phyloP scores from a whole-genome alignment of 2,329 filamentous ascomycete species.

The Triangularia setosa region DNA sequence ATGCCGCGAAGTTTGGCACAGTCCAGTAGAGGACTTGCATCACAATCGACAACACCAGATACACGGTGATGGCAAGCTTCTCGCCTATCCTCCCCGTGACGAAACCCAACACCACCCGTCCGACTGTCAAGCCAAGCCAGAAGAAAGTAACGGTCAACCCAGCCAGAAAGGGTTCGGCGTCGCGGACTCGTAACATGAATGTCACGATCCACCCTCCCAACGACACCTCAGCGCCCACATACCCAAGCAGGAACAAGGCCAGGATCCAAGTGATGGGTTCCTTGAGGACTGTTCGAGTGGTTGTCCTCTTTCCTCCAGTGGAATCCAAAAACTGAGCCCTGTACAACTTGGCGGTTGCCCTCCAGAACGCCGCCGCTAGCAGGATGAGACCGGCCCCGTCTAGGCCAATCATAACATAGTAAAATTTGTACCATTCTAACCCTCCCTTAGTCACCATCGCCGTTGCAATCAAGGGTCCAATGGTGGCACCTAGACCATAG shows the following conservation, averaged over 20 bases:
- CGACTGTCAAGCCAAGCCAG: slow-evolving; percentile 77
- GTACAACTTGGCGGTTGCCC: slow-evolving; percentile 54
- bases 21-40: slow-evolving; percentile 77
- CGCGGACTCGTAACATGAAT: slow-evolving; percentile 78
- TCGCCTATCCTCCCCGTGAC: slow-evolving; percentile 71
- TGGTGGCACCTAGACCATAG: slow-evolving; percentile 68
- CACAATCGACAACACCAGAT: slow-evolving; percentile 59
- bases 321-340: slow-evolving; percentile 36
- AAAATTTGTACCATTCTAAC: slow-evolving; percentile 68
- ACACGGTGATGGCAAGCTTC: slow-evolving; percentile 59
- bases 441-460: slow-evolving; percentile 62
- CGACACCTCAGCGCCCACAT: slow-evolving; percentile 71
- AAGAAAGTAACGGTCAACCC: slow-evolving; percentile 77
- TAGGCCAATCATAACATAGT: slow-evolving; percentile 67
- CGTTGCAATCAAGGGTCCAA: slow-evolving; percentile 68
- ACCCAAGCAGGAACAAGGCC: slow-evolving; percentile 70
- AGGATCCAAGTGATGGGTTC: slow-evolving; percentile 66
- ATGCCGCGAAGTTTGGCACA: slow-evolving; percentile 70
- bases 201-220: slow-evolving; percentile 69
- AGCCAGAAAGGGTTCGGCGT: slow-evolving; percentile 64
- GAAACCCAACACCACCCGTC: slow-evolving; percentile 70
- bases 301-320: slow-evolving; percentile 41
- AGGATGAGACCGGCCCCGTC: slow-evolving; percentile 43
- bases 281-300: slow-evolving; percentile 41
- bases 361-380: slow-evolving; percentile 58